These are phyloP conservation scores for Lachnellula occidentalis DNA, from an alignment of 2,329 filamentous ascomycete genomes.

Conservation along the genomic window DNA sequence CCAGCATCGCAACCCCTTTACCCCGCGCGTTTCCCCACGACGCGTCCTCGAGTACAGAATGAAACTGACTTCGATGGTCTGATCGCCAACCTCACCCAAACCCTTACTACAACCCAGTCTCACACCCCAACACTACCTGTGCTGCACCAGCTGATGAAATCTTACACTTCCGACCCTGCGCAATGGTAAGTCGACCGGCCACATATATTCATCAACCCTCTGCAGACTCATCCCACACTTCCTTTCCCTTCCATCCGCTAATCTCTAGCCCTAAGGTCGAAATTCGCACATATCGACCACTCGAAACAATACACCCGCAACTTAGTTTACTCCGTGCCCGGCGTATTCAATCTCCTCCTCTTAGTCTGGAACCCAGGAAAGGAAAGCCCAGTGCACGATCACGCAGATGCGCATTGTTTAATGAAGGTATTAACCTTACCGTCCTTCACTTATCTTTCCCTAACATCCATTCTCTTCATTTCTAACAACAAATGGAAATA, in stretches of 20 bases:
- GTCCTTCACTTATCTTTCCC: background rate
- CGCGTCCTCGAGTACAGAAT: background rate
- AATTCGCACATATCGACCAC: slow-evolving; percentile 65
- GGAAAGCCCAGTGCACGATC: slow-evolving; percentile 81
- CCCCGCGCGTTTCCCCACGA: background rate
- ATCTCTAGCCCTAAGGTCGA: slow-evolving; percentile 23
- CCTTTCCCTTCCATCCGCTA: background rate
- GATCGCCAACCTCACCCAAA: slow-evolving; percentile 4
- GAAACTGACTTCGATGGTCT: slow-evolving; percentile 13
- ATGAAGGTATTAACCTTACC: slow-evolving; percentile 61
- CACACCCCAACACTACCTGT: slow-evolving; percentile 13
- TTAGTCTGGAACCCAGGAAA: slow-evolving; percentile 86
- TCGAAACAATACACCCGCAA: slow-evolving; percentile 77
- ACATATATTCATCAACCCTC: background rate
- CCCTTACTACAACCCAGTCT: slow-evolving; percentile 4
- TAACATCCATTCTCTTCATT: background rate
- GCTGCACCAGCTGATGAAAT: slow-evolving; percentile 15
- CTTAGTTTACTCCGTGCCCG: slow-evolving; percentile 83
- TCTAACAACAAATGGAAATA: background rate
- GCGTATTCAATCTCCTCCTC: slow-evolving; percentile 58
- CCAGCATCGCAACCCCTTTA: background rate
- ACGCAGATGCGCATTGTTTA: slow-evolving; percentile 82
- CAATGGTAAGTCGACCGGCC: slow-evolving; percentile 51
- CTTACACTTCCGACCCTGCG: slow-evolving; percentile 17
- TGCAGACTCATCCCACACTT: background rate